Percentiles rank a stretch among this genome's conserved stretches.
Evolutionary conservation across 768 basidiomycete species (phyloP).

Genomic region (Leccinum boreale): DNA sequence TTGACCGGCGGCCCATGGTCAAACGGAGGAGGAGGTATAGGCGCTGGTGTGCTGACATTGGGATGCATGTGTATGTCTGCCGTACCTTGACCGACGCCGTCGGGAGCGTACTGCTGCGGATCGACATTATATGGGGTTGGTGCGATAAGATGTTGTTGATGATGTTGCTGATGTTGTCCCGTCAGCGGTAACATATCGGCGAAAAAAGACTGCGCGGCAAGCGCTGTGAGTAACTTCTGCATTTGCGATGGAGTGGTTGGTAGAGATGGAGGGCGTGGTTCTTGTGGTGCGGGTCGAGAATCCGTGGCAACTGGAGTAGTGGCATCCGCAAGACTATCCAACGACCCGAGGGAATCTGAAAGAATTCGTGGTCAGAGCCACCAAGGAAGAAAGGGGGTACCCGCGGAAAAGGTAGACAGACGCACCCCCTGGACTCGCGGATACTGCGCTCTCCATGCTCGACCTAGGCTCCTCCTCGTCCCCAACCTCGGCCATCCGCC

Average conservation of each 20-base stretch:
- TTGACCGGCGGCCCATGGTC: conserved; percentile 21
- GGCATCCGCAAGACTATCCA: conserved; percentile 35
- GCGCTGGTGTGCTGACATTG: conserved; percentile 10
- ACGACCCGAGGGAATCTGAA: conserved; percentile 40
- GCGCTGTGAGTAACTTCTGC: conserved; percentile 51
- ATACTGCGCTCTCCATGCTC: conserved; percentile 27
- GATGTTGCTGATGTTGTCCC: conserved; percentile 15
- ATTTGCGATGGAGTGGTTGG: conserved; percentile 50
- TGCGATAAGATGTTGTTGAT: conserved; percentile 25
- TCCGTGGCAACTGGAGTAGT: conserved; percentile 15
- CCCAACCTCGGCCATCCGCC: conserved; percentile 36
- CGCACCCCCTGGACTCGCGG: conserved; percentile 13
- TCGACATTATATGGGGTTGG: conserved; percentile 27
- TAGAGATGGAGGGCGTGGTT: conserved; percentile 35
- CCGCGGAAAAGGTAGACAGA: not conserved
- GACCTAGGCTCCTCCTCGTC: conserved; percentile 39
- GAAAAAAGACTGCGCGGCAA: conserved; percentile 29
- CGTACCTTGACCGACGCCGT: not conserved
- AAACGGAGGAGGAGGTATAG: conserved; percentile 16
- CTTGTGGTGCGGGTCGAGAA: conserved; percentile 9
- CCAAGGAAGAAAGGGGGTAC: not conserved
- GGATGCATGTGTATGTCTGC: not conserved
- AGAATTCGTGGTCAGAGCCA: not conserved
- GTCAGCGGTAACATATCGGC: conserved; percentile 21
- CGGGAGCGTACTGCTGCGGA: conserved; percentile 6